Evolutionary conservation across 176 grass and related monocot genomes (phyloP).

Genomic region (Raddia guianensis): DNA sequence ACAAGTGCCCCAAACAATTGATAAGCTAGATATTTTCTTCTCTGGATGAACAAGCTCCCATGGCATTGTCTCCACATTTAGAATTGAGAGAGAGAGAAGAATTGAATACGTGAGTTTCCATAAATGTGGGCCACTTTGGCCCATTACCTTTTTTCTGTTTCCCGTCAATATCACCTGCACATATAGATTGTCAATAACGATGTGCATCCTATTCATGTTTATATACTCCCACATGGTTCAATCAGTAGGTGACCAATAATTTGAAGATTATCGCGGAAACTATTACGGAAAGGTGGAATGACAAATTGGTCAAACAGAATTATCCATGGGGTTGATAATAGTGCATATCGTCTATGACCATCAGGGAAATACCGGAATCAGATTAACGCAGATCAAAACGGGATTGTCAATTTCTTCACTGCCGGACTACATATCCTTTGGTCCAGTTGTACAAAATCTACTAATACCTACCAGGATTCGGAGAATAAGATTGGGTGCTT

Average conservation of each 20-base stretch:
- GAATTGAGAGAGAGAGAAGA: neutral
- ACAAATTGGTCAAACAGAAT: neutral
- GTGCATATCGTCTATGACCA: neutral
- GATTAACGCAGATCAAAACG: neutral
- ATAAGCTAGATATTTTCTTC: slow-evolving; percentile 17
- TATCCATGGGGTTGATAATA: neutral
- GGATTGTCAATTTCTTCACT: neutral
- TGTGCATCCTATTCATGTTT: slow-evolving; percentile 19
- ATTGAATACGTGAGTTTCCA: slow-evolving; percentile 14
- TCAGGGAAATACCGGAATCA: neutral
- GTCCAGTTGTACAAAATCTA: neutral
- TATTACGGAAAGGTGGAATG: neutral
- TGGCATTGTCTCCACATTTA: neutral
- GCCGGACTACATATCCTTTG: neutral
- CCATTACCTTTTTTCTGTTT: neutral
- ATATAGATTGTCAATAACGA: neutral
- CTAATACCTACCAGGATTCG: neutral
- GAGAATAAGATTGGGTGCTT: neutral
- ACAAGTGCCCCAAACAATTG: slow-evolving; percentile 16
- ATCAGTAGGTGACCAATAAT: slow-evolving; percentile 17
- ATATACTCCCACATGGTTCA: neutral
- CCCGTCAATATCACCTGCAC: neutral
- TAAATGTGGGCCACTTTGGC: neutral
- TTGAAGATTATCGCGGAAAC: neutral
- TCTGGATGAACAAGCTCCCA: slow-evolving; percentile 22